Base-by-base conservation (phyloP, 1,139 yeast genomes). In the Yamadazyma blattariae region DNA sequence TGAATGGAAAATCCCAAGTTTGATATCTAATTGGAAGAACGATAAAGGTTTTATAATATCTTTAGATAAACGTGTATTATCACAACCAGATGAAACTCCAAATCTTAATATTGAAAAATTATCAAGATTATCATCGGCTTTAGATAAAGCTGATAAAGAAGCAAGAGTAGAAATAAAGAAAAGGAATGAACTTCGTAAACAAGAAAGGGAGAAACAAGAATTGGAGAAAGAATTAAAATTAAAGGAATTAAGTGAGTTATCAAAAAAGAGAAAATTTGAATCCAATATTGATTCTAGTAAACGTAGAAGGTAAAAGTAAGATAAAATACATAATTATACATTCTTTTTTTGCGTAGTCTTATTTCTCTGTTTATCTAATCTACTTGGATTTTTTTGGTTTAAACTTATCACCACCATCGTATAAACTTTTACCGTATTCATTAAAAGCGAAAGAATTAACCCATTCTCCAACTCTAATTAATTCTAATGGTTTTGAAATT, bases 1-100 rank as follows among this genome's bases (percentile, higher is more conserved):
- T 25, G 75, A 79, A 41, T 92, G 97, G 97, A 73, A 74, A 33
- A 88, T 92, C 20, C 97, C 98, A 0, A 82, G 96, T 0, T 89
- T 95, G 1, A 77, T 92, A 1, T 90, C 97, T 1, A 89, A 88
- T 56, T 92, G 98, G 98, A 90, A 90, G 57, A 92, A 92, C 56
- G 88, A 92, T 18, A 84, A 85, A 46, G 97, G 98, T 4, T 89
- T 82, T 55, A 80, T 96, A 1, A 82, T 90, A 32, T 80, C 86
- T 0, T 59, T 92, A 30, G 96, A 89, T 38, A 84, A 85, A 51
- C 67, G 97, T 40, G 66, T 84, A 43, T 77, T 82, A 5, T 60
- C 82, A 7, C 78, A 74, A 42, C 35, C 51, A 6, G 40, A 39
- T 12, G 46, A 39, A 4, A 27, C 46, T 1, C 42, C 46, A 31